These are phyloP conservation scores for Mortierella polycephala DNA, from an alignment of 371 early-diverging fungal genomes.

Conservation along the genomic window DNA sequence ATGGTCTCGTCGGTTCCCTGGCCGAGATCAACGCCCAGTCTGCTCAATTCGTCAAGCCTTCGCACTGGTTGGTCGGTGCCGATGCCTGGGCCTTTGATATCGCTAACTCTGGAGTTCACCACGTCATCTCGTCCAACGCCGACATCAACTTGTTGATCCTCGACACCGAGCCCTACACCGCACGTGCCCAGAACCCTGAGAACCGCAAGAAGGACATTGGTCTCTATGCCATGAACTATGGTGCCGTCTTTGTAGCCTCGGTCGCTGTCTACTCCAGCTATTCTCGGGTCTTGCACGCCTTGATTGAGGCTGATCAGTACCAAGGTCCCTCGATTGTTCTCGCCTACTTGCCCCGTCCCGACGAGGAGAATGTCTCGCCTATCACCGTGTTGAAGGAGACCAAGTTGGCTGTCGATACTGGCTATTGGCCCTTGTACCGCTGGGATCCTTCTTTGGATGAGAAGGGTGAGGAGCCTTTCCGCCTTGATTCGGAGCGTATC, in stretches of 20 bases:
- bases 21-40: constrained; percentile 55
- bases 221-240: constrained; percentile 94
- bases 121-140: constrained; percentile 83
- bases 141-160: constrained; percentile 91
- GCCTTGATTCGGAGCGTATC: constrained; percentile 87
- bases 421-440: constrained; percentile 94
- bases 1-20: constrained; percentile 44
- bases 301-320: constrained; percentile 90
- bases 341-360: constrained; percentile 81
- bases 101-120: constrained; percentile 90
- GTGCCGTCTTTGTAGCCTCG: constrained; percentile 88
- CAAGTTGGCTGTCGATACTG: constrained; percentile 90
- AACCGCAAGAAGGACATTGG: constrained; percentile 94
- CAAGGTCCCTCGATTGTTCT: constrained; percentile 92
- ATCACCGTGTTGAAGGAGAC: constrained; percentile 86
- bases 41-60: constrained; percentile 64
- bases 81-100: constrained; percentile 90
- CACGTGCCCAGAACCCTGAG: constrained; percentile 61
- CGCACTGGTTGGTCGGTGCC: constrained; percentile 90
- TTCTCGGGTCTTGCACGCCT: constrained; percentile 86
- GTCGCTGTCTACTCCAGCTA: constrained; percentile 88
- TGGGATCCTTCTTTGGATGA: constrained; percentile 82
- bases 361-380: constrained; percentile 57
- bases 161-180: constrained; percentile 83
- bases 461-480: constrained; percentile 75